Conservation (phyloP, 148 eudicot species). For the Rhododendron simsii region DNA sequence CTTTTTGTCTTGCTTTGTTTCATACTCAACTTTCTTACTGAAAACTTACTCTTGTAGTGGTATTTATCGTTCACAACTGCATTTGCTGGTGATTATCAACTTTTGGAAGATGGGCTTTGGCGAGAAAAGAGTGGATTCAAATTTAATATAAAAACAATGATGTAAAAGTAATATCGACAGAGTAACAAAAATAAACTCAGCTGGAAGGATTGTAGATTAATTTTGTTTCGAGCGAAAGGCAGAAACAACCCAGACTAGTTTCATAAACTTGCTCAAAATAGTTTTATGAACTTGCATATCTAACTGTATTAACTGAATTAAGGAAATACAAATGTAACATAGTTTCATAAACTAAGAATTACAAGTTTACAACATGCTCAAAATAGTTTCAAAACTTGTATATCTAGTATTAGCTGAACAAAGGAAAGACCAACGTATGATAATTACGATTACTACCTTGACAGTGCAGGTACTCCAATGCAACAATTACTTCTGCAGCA, state of each 20-base stretch:
- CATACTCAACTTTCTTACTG: neutral
- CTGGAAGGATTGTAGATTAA: neutral
- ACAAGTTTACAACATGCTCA: neutral
- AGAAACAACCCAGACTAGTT: neutral
- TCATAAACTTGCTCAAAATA: neutral
- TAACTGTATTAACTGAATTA: neutral
- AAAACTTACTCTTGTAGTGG: neutral
- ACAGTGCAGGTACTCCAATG: conserved; percentile 97
- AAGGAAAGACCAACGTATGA: neutral
- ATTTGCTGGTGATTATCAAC: neutral
- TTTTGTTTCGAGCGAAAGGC: neutral
- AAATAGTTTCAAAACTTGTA: neutral
- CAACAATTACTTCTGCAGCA: conserved; percentile 87
- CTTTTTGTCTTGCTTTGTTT: neutral
- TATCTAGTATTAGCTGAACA: neutral
- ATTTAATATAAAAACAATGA: neutral
- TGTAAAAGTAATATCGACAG: neutral
- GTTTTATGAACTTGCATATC: neutral
- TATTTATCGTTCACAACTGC: neutral
- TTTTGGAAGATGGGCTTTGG: neutral
- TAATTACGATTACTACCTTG: conserved; percentile 58
- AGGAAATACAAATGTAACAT: neutral
- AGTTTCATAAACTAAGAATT: neutral
- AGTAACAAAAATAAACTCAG: neutral
- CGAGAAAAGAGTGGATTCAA: neutral